Conservation (phyloP, 1,284 basidiomycete species). For the Boletus austroedulis region DNA sequence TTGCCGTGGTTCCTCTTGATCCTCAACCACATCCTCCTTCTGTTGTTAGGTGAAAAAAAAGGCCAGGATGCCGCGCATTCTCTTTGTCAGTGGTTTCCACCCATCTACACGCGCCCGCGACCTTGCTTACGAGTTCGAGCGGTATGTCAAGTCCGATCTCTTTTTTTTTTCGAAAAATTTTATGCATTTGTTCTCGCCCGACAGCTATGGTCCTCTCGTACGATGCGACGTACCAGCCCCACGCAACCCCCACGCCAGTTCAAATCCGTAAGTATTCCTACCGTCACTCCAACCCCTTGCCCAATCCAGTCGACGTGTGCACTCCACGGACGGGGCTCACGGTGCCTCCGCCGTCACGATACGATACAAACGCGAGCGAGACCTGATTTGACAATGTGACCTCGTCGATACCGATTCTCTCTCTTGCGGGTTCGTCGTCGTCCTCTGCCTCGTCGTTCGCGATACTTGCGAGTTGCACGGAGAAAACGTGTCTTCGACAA, state of each 20-base stretch:
- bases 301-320: constrained; percentile 38
- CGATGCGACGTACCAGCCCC: constrained; percentile 89
- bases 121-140: constrained; percentile 84
- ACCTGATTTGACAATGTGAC: constrained; percentile 21
- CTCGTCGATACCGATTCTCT: constrained; percentile 34
- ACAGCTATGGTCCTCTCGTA: constrained; percentile 70
- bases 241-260: constrained; percentile 64
- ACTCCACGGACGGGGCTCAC: constrained; percentile 30
- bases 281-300: constrained; percentile 31
- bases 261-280: constrained; percentile 69
- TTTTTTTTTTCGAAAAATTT: constrained; percentile 3
- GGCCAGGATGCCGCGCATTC: constrained; percentile 64
- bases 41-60: not conserved
- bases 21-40: constrained; percentile 15
- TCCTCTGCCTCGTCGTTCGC: constrained; percentile 36
- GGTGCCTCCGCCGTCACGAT: constrained; percentile 24
- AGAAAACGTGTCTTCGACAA: constrained; percentile 31
- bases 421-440: constrained; percentile 36
- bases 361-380: constrained; percentile 34
- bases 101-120: constrained; percentile 75
- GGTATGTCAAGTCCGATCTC: constrained; percentile 41
- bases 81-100: constrained; percentile 85
- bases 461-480: constrained; percentile 25
- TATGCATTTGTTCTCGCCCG: not conserved
- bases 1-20: constrained; percentile 15